Base-by-base conservation (phyloP, 202 grass and related monocot species). In the Panicum hallii region DNA sequence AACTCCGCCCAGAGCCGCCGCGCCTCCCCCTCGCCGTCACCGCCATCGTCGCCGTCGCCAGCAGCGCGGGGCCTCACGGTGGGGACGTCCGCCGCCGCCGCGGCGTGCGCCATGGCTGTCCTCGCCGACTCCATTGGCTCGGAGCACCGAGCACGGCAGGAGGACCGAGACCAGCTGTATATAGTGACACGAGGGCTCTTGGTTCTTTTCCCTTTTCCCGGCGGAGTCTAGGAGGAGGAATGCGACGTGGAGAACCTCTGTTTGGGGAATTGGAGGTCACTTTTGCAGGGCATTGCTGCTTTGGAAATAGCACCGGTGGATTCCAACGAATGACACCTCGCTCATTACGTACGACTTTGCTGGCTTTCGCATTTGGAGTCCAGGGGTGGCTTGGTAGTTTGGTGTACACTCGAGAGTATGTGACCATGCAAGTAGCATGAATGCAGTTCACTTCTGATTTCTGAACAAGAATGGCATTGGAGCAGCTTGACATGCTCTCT, bases 1-100 rank as follows among this genome's bases (percentile, higher is more conserved):
- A 72, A 26, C 70, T 47, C 46, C 70, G 23, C 70, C 70, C 70
- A 72, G 7, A 72, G 46, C 46, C 46, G 67, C 67, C 1, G 12
- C 68, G 13, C 20, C 22, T 26, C 67, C 43, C 28, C 69, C 0
- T 32, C 69, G 0, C 32, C 70, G 13, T 19, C 69, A 1, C 4
- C 34, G 34, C 34, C 34, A 34, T 30, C 69, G 0, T 49, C 69
- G 13, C 10, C 45, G 2, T 1, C 43, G 42, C 2, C 42, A 1
- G 11, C 67, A 26, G 68, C 5, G 2, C n/a, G 0, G 6, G n/a
- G 67, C 43, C 43, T 70, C 5, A 2, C 19, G 11, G 67, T 22
- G 12, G n/a, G 2, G 11, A 0, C 22, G 67, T 2, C 2, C 34
- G 8, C 34, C 19, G 34, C 41, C 19, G 40, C 67, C 20, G 41